Conservation (phyloP, 176 grass and related monocot genomes). For the Carex parvula region DNA sequence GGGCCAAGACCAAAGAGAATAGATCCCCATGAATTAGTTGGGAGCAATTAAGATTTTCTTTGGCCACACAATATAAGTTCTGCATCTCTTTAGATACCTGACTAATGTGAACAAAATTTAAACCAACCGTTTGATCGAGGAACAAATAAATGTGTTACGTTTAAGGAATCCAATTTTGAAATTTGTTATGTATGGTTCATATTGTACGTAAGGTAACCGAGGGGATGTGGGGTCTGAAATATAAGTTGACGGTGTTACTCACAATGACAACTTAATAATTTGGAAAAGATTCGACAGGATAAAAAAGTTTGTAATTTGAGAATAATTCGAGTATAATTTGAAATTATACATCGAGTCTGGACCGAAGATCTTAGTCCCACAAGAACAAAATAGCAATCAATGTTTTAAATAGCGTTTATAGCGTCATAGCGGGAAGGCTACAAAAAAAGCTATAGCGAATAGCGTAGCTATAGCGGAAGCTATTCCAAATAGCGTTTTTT, state of each 20-base stretch:
- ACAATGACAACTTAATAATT: too few relatives aligned
- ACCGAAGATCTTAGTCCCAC: too few relatives aligned
- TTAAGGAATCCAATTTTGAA: background rate
- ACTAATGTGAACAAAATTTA: background rate
- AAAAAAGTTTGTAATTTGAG: too few relatives aligned
- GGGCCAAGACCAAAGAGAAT: background rate
- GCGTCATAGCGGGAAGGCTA: too few relatives aligned
- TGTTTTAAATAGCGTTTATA: too few relatives aligned
- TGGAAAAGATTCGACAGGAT: rapidly evolving
- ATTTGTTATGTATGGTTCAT: background rate
- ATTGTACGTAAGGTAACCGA: background rate
- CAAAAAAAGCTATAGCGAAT: too few relatives aligned
- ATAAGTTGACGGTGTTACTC: background rate
- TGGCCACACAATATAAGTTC: background rate
- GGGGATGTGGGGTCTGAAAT: background rate
- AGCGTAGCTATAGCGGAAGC: too few relatives aligned
- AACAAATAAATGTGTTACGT: background rate
- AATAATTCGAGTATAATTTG: too few relatives aligned
- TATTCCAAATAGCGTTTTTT: too few relatives aligned
- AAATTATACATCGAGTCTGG: too few relatives aligned
- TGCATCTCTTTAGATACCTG: background rate
- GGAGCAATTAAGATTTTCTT: background rate
- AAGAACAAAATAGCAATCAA: too few relatives aligned
- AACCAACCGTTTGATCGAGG: background rate
- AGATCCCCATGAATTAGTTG: constrained; percentile 2